Conservation (phyloP, 805 yeast species). For the Blastobotrys peoriensis region DNA sequence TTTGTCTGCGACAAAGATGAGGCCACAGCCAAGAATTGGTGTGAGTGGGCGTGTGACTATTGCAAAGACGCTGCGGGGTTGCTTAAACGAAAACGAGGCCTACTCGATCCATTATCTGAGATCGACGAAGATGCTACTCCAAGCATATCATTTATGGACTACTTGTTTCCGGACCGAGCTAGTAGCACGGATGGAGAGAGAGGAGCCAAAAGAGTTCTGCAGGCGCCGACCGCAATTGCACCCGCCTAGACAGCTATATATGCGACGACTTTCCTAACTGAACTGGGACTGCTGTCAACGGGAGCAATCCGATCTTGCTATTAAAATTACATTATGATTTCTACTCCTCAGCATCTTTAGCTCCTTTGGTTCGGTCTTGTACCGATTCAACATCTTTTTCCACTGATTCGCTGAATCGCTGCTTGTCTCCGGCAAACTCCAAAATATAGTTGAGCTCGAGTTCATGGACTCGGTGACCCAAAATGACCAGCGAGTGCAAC, state of each 20-base stretch:
- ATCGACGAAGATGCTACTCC: neutral
- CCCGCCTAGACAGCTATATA: too few relatives aligned
- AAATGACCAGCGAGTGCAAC: constrained; percentile 79
- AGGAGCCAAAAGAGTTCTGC: too few relatives aligned
- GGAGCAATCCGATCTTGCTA: too few relatives aligned
- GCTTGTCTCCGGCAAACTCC: constrained; percentile 57
- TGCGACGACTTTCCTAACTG: too few relatives aligned
- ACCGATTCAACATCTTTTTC: constrained; percentile 31
- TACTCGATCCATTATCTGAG: neutral
- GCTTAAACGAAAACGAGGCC: constrained; percentile 1
- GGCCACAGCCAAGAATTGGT: constrained; percentile 9
- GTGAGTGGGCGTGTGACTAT: constrained; percentile 19
- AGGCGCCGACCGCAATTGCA: too few relatives aligned
- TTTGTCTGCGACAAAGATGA: constrained; percentile 16
- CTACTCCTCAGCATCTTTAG: too few relatives aligned
- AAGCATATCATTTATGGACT: neutral
- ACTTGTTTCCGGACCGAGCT: neutral
- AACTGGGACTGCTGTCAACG: too few relatives aligned
- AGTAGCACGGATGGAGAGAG: too few relatives aligned
- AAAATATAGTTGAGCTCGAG: constrained; percentile 80
- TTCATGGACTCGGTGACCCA: constrained; percentile 91
- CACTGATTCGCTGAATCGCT: constrained; percentile 43
- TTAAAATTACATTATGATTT: too few relatives aligned
- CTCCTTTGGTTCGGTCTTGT: too few relatives aligned
- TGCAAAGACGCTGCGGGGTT: constrained; percentile 15